phyloP scores from a whole-genome alignment of 2,329 filamentous ascomycete genomes.

The Chaetothyriales sp. region DNA sequence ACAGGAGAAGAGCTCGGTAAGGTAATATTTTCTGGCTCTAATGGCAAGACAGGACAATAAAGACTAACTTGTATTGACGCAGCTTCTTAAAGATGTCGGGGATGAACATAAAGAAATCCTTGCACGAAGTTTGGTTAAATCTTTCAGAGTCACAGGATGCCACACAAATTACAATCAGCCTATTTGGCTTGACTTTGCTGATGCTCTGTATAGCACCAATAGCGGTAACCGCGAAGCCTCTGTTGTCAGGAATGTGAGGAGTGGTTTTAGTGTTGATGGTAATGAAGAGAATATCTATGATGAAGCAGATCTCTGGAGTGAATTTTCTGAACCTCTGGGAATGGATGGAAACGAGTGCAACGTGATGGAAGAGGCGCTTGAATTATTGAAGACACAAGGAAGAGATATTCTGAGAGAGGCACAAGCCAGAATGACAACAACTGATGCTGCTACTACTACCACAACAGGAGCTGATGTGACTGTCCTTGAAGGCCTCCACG shows the following conservation, averaged over 20 bases:
- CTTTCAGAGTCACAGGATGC: slow-evolving; percentile 1
- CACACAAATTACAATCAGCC: not conserved
- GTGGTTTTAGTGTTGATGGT: not conserved
- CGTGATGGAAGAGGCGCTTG: not conserved
- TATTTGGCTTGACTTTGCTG: slow-evolving; percentile 1
- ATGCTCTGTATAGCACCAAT: slow-evolving; percentile 1
- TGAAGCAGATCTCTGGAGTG: not conserved
- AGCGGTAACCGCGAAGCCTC: not conserved
- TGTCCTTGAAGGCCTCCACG: not conserved
- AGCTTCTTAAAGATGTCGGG: slow-evolving; percentile 3
- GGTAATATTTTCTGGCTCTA: not conserved
- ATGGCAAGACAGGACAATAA: not conserved
- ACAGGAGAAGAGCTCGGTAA: slow-evolving; percentile 1
- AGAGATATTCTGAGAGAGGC: not conserved
- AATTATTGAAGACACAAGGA: not conserved
- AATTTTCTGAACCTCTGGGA: not conserved
- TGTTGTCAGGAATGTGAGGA: not conserved
- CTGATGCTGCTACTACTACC: no score
- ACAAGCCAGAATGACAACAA: not conserved
- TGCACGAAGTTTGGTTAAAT: slow-evolving; percentile 1
- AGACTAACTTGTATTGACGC: not conserved
- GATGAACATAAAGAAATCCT: slow-evolving; percentile 4
- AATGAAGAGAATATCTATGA: not conserved
- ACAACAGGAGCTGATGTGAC: not conserved
- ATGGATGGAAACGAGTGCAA: not conserved